Conservation (phyloP, 2,329 filamentous ascomycete genomes). For the Colletotrichum aenigma region DNA sequence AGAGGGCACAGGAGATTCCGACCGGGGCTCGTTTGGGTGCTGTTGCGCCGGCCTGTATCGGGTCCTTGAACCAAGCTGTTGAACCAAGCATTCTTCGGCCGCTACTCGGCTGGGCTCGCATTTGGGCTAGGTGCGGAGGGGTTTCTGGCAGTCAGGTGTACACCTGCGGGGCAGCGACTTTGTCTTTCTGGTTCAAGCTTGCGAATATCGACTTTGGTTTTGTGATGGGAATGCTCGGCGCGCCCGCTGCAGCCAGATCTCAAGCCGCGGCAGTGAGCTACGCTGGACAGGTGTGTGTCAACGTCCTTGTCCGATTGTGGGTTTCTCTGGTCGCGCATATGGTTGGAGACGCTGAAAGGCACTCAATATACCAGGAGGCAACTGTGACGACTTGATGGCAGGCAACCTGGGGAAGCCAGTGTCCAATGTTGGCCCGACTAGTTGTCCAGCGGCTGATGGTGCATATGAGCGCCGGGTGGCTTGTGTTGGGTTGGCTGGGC, state of each 20-base stretch:
- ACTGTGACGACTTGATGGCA: background rate
- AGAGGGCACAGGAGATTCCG: background rate
- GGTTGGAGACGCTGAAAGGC: background rate
- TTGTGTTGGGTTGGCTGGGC: background rate
- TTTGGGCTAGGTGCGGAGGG: background rate
- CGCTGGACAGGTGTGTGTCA: background rate
- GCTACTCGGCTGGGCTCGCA: background rate
- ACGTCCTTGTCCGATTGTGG: background rate
- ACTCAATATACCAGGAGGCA: background rate
- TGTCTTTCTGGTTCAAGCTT: background rate
- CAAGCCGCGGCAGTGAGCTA: background rate
- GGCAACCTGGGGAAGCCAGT: background rate
- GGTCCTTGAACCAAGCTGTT: background rate
- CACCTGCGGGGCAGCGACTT: slow-evolving; percentile 8
- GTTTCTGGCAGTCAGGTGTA: background rate
- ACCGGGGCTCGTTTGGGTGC: background rate
- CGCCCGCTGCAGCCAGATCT: background rate
- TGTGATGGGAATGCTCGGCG: background rate
- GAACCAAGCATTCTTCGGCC: background rate
- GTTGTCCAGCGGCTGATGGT: background rate
- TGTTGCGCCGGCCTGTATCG: background rate
- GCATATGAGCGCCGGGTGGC: background rate
- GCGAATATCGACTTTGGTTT: background rate
- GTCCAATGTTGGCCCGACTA: background rate
- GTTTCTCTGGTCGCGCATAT: background rate